Evolutionary conservation across 192 early-diverging fungal genomes (phyloP).

Genomic region (Blastocladiella britannica): DNA sequence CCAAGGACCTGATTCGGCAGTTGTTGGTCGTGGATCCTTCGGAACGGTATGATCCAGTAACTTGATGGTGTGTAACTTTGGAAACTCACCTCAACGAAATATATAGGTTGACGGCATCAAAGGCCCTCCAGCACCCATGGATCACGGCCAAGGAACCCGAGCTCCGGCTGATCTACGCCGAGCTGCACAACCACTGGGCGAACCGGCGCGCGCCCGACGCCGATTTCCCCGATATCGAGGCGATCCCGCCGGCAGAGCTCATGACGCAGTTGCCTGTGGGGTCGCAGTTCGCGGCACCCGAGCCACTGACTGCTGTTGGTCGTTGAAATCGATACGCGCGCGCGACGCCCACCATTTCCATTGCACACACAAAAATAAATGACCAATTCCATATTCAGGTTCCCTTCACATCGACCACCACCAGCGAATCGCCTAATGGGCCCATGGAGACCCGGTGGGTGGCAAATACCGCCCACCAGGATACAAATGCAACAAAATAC

Average conservation of each 20-base stretch:
- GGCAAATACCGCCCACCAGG: not conserved
- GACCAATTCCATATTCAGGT: too few relatives aligned
- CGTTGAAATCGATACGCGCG: too few relatives aligned
- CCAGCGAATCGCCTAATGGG: not conserved
- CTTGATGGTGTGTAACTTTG: conserved; percentile 15
- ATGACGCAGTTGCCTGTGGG: too few relatives aligned
- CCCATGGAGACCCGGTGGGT: not conserved
- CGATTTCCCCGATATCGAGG: too few relatives aligned
- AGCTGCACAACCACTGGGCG: too few relatives aligned
- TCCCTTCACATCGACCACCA: not conserved
- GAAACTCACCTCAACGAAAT: conserved; percentile 8
- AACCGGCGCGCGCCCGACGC: too few relatives aligned
- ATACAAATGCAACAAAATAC: not conserved
- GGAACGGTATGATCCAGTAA: conserved; percentile 7
- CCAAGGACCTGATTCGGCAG: conserved; percentile 6
- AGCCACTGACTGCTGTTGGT: too few relatives aligned
- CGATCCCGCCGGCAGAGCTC: too few relatives aligned
- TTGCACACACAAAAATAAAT: too few relatives aligned
- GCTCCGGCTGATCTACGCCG: conserved; percentile 11
- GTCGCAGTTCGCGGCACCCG: too few relatives aligned
- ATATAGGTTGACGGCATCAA: conserved; percentile 25
- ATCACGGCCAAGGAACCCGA: conserved; percentile 24
- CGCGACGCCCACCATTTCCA: too few relatives aligned
- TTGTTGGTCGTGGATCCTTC: conserved; percentile 1
- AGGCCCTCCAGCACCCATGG: conserved; percentile 32